Evolutionary conservation across 257 asterid species (phyloP).

Genomic region (Sherardia arvensis): DNA sequence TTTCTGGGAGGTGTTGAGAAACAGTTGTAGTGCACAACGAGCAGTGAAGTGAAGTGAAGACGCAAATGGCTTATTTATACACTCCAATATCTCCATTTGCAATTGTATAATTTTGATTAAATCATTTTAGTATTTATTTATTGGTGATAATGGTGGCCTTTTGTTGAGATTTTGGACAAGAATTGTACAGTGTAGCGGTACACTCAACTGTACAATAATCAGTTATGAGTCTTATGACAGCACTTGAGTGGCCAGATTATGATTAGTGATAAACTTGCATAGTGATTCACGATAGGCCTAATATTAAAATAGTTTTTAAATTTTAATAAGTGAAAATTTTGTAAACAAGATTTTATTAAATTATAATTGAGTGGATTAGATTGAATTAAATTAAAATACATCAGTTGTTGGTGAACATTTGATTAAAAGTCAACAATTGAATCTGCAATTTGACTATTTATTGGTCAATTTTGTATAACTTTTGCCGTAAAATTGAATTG

Average conservation of each 20-base stretch:
- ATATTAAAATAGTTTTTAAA: too few species aligned
- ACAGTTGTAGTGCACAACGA: conserved; percentile 7
- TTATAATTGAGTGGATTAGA: too few species aligned
- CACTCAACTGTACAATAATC: not conserved
- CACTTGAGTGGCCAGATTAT: not conserved
- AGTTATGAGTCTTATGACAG: too few species aligned
- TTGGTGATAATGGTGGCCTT: not conserved
- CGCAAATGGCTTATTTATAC: conserved; percentile 18
- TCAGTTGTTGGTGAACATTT: too few species aligned
- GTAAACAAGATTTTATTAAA: too few species aligned
- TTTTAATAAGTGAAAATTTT: too few species aligned
- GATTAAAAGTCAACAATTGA: too few species aligned
- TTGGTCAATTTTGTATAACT: too few species aligned
- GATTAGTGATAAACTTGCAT: not conserved
- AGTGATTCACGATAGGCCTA: not conserved
- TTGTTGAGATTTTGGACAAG: not conserved
- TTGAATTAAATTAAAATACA: too few species aligned
- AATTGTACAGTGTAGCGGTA: not conserved
- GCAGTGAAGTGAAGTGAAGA: conserved; percentile 7
- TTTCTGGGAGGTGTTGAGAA: not conserved
- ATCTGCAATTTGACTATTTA: too few species aligned
- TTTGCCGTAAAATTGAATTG: too few species aligned
- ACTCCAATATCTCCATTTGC: not conserved
- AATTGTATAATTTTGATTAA: too few species aligned
- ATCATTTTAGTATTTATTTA: not conserved